Evolutionary conservation across 2,329 filamentous ascomycete species (phyloP).

Genomic region (Diaporthe citriasiana): DNA sequence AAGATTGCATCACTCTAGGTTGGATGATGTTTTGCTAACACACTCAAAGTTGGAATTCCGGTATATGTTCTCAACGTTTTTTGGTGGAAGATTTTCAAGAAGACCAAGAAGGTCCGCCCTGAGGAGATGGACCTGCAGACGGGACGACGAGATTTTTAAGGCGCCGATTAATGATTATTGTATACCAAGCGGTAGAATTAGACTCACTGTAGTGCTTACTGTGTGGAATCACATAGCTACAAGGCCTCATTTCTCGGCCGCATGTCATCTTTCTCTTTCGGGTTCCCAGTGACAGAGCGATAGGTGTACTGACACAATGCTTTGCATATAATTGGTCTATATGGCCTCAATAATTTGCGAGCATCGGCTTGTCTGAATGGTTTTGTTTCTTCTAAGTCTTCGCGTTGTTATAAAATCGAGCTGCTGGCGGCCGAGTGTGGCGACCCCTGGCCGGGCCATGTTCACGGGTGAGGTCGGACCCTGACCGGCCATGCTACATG

Average conservation of each 20-base stretch:
- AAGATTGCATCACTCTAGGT: not conserved
- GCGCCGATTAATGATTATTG: not conserved
- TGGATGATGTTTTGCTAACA: not conserved
- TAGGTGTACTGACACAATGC: not conserved
- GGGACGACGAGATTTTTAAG: constrained; percentile 54
- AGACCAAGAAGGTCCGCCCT: constrained; percentile 65
- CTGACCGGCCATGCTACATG: not conserved
- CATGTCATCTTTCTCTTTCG: not conserved
- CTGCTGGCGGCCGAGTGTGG: too few relatives aligned
- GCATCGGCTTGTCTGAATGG: not conserved
- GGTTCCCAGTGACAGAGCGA: not conserved
- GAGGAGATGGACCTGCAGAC: constrained; percentile 70
- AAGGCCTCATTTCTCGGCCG: not conserved
- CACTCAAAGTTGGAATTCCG: constrained; percentile 49
- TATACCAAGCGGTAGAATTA: not conserved
- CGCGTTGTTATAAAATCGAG: not conserved
- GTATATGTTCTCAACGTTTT: constrained; percentile 69
- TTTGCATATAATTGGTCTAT: not conserved
- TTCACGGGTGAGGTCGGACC: not conserved
- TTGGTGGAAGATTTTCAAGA: constrained; percentile 75
- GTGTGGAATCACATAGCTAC: not conserved
- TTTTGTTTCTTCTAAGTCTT: too few relatives aligned
- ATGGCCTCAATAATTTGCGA: not conserved
- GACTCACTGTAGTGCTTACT: not conserved
- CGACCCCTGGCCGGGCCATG: too few relatives aligned